Base-by-base conservation (phyloP, 2,329 filamentous ascomycete species). In the Thielaviopsis ethacetica region DNA sequence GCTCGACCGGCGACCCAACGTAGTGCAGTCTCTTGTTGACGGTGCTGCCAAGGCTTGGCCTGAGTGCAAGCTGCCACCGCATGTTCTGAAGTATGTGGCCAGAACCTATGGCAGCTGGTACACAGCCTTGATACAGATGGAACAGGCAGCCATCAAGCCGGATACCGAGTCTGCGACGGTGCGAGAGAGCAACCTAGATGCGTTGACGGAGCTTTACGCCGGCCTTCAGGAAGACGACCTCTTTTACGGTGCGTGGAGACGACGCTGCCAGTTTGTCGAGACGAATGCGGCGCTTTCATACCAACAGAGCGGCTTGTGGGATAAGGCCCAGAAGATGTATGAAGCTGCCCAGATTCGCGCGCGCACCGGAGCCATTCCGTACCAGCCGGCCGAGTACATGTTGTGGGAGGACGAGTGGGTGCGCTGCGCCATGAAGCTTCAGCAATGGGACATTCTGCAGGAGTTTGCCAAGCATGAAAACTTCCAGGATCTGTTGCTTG, bases 391-490 rank as follows among this genome's bases (percentile, higher is more conserved):
- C 34, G 93, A 99, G 71, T 99, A 99, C 71, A 96, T 95, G 81
- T 80, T 99, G 1, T 99, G 93, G 93, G 93, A 99, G 71, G 93
- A 99, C 68, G 94, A 98, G 66, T 99, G 93, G 93, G 85, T 98
- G 50, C 79, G 96, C 55, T 98, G 93, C 69, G 93, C 91, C 0
- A 90, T 97, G 72, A 98, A 98, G 72, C 77, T 99, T 53, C 94
- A 98, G 70, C 94, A 98, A 68, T 99, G 93, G 93, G 93, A 99
- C 66, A 91, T 99, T 59, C 72, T 99, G 38, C 89, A 90, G 62
- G 94, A 99, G 66, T 97, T 97, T 67, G 91, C 93, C 3, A 98
- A 98, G 71, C 93, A 98, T 66, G 94, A 99, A 69, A 98, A 98
- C 67, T 86, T 96, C 72, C 95, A 96, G 67, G 93, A 99, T 68